These are phyloP conservation scores for Fusarium ambrosium DNA, from an alignment of 2,329 filamentous ascomycete genomes.

Conservation along the genomic window DNA sequence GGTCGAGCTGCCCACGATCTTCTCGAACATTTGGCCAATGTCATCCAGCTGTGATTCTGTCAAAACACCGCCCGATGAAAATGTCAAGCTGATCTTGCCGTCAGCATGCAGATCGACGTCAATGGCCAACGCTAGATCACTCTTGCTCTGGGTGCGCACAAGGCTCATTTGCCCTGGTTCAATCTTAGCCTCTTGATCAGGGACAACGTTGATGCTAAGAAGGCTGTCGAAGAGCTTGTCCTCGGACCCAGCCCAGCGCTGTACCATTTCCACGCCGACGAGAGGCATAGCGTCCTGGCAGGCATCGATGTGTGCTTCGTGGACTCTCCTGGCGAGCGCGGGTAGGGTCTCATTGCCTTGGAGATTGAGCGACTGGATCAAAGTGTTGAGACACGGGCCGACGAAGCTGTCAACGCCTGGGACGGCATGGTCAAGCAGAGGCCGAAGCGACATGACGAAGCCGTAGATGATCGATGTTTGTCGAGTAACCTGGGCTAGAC, in stretches of 20 bases:
- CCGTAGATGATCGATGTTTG: slow-evolving; percentile 10
- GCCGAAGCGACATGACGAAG: slow-evolving; percentile 26
- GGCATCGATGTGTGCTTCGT: background rate
- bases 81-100: slow-evolving; percentile 4
- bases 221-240: slow-evolving; percentile 29
- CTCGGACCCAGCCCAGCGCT: slow-evolving; percentile 20
- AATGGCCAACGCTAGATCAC: slow-evolving; percentile 22
- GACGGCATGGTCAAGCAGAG: background rate
- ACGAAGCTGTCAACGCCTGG: background rate
- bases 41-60: background rate
- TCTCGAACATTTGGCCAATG: slow-evolving; percentile 10
- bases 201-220: slow-evolving; percentile 17
- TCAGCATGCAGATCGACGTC: slow-evolving; percentile 23
- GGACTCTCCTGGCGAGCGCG: slow-evolving; percentile 1
- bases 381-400: slow-evolving; percentile 25
- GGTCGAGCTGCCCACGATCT: background rate
- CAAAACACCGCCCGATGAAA: slow-evolving; percentile 12
- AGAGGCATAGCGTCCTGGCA: slow-evolving; percentile 15
- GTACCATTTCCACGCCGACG: slow-evolving; percentile 16
- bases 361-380: background rate
- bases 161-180: slow-evolving; percentile 3
- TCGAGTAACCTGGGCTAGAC: slow-evolving; percentile 16
- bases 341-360: background rate
- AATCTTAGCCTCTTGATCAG: background rate
- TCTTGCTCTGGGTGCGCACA: slow-evolving; percentile 11